Conservation (phyloP, 306 rosid genomes). For the Pyrus bretschneideri region DNA sequence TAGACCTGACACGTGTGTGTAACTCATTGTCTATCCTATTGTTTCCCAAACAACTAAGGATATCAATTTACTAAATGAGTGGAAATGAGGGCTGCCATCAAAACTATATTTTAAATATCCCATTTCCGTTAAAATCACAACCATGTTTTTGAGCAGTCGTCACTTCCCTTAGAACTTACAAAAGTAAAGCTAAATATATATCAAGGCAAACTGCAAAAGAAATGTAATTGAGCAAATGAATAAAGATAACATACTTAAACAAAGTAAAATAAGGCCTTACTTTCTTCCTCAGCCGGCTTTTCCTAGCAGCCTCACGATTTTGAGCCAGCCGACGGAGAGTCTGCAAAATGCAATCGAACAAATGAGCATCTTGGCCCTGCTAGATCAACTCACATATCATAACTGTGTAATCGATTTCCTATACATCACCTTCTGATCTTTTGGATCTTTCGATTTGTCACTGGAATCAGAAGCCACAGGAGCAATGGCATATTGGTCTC, state of each 20-base stretch:
- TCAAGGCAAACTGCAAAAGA: not conserved
- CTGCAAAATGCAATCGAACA: slow-evolving; percentile 37
- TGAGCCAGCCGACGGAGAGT: slow-evolving; percentile 94
- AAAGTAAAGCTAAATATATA: not conserved
- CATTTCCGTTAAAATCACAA: not conserved
- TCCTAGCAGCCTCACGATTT: slow-evolving; percentile 98
- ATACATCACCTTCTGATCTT: slow-evolving; percentile 84
- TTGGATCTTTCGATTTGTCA: slow-evolving; percentile 83
- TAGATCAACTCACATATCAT: slow-evolving; percentile 5
- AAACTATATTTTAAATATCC: not conserved
- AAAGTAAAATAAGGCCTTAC: slow-evolving; percentile 29
- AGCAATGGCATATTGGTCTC: slow-evolving; percentile 40
- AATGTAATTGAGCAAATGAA: not conserved
- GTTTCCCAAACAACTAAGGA: not conserved
- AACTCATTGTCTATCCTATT: not conserved
- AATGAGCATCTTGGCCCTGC: slow-evolving; percentile 7
- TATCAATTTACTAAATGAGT: not conserved
- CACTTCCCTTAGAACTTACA: not conserved
- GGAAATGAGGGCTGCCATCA: not conserved
- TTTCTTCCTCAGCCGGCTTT: slow-evolving; percentile 92
- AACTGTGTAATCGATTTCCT: not conserved
- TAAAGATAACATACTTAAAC: not conserved
- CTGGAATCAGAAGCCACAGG: slow-evolving; percentile 80
- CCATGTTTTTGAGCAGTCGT: not conserved
- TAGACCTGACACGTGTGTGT: not conserved